Evolutionary conservation across 768 basidiomycete genomes (phyloP), one percentile per base, ranked within the genome.

Genomic region (Saitozyma podzolica): DNA sequence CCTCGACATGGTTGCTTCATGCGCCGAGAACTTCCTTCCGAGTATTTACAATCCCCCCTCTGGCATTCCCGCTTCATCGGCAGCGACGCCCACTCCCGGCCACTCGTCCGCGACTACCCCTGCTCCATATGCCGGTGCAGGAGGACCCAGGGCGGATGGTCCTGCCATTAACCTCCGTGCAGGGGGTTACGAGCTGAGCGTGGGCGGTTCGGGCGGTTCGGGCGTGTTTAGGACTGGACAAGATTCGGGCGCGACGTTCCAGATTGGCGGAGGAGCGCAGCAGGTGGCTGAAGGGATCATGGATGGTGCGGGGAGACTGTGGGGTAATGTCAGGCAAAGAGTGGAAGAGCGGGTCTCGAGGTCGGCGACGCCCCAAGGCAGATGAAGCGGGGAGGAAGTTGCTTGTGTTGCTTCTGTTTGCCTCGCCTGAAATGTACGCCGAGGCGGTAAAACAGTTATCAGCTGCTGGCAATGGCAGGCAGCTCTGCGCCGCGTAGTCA

Each of bases 281-380:
- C 71, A 70, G 39, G 77, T 75, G 8, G 86, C 91, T 10, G 93
- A 94, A 66, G 92, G 92, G 0, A 86, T 96, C 66, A 84, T 89
- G 66, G 92, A 95, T 73, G 93, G 93, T 3, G 87, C 96, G 50
- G 85, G 87, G 80, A 91, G 86, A 77, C 82, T 98, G 64, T 82
- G 96, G 72, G 93, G 89, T 17, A 93, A 90, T 79, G 89, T 97
- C 37, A 89, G 88, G 81, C 89, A 91, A 71, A 89, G 89, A 0
- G 92, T 83, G 2, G 81, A 83, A 56, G 76, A 75, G 69, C 75
- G 75, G 50, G 76, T 79, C 20, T 72, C 70, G 61, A 57, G 78
- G 37, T 68, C 65, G n/a, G 70, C 67, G 14, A 77, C 76, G 19
- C 76, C 78, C 9, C 68, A 69, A 40, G 62, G 61, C 10, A 54